These are phyloP conservation scores for Furcasterigmium furcatum DNA, from an alignment of 2,329 filamentous ascomycete genomes.

Conservation along the genomic window DNA sequence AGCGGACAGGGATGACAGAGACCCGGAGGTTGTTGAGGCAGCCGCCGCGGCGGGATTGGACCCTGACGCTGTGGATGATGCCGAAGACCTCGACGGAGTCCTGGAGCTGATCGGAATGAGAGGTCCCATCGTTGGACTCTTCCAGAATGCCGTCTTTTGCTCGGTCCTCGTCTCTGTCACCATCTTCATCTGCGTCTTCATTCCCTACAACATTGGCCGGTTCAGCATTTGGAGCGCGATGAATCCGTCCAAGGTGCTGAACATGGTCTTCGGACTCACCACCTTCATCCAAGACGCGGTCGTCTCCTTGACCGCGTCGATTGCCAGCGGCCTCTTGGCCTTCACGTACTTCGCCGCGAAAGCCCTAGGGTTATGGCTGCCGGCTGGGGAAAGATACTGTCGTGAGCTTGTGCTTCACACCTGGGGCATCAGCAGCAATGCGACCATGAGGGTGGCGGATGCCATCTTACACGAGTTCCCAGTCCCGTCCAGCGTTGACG, in stretches of 20 bases:
- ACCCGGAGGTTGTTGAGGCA: slow-evolving; percentile 59
- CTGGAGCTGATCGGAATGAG: slow-evolving; percentile 97
- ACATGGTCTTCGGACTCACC: slow-evolving; percentile 68
- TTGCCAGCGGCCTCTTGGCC: slow-evolving; percentile 7
- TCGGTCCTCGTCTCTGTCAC: slow-evolving; percentile 85
- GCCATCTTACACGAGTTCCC: slow-evolving; percentile 49
- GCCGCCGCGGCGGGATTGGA: slow-evolving; percentile 70
- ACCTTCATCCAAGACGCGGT: slow-evolving; percentile 75
- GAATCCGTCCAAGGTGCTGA: slow-evolving; percentile 74
- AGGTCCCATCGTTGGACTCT: slow-evolving; percentile 80
- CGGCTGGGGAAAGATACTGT: slow-evolving; percentile 1
- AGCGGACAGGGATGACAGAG: slow-evolving; percentile 34
- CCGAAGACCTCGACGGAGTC: slow-evolving; percentile 93
- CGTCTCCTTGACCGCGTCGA: slow-evolving; percentile 54
- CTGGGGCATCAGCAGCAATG: slow-evolving; percentile 37
- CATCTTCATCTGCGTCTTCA: slow-evolving; percentile 79
- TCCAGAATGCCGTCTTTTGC: slow-evolving; percentile 95
- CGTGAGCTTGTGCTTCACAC: slow-evolving; percentile 20
- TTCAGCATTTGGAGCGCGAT: slow-evolving; percentile 75
- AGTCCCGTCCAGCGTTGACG: slow-evolving; percentile 53
- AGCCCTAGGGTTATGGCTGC: slow-evolving; percentile 9
- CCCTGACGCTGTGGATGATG: slow-evolving; percentile 73
- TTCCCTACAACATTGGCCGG: slow-evolving; percentile 91
- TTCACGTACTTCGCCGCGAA: slow-evolving; percentile 11
- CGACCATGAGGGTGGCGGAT: slow-evolving; percentile 44